phyloP scores from a whole-genome alignment of 2,329 filamentous ascomycete species.

The Pseudogymnoascus verrucosus region DNA sequence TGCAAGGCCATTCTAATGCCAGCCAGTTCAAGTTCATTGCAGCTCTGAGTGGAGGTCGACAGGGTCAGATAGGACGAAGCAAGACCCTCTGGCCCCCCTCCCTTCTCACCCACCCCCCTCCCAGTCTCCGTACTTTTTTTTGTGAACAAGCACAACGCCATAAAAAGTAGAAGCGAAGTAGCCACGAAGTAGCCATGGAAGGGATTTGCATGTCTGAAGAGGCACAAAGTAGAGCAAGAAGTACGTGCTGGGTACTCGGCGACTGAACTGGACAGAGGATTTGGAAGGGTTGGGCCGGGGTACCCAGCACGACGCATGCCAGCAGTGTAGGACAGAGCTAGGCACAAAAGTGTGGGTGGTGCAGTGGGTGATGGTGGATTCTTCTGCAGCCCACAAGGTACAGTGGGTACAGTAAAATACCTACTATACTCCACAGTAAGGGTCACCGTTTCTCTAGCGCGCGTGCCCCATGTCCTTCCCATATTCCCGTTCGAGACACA shows the following conservation, averaged over 20 bases:
- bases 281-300: neutral
- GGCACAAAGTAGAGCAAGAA: neutral
- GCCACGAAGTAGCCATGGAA: neutral
- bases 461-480: neutral
- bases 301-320: neutral
- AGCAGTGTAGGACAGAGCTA: neutral
- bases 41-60: constrained; percentile 4
- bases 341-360: neutral
- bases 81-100: constrained; percentile 3
- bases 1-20: neutral
- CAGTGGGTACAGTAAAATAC: neutral
- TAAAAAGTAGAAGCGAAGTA: neutral
- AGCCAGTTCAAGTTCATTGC: neutral
- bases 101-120: neutral
- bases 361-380: neutral
- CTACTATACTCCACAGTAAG: neutral
- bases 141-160: neutral
- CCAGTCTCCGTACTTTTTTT: neutral
- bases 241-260: neutral
- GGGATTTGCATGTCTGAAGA: neutral
- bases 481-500: neutral
- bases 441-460: neutral
- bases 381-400: neutral
- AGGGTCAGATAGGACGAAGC: constrained; percentile 4
- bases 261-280: neutral